Base-by-base conservation (phyloP, 2,329 filamentous ascomycete genomes). In the Cercospora nicotianae region DNA sequence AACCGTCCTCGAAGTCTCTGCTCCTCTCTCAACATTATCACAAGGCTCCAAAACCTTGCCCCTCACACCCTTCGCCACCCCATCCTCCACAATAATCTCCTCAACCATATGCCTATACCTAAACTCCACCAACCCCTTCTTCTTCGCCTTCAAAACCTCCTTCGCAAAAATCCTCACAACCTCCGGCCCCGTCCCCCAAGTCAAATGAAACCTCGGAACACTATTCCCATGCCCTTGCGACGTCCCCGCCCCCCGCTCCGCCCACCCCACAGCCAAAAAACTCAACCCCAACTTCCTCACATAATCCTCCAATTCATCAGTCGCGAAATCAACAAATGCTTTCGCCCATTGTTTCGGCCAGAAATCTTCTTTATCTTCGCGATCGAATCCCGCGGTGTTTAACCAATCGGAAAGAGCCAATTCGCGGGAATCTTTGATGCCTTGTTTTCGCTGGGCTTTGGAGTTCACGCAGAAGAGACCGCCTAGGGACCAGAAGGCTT, bases 131-230 rank as follows among this genome's bases (percentile, higher is more conserved):
- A 36, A 2, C 18, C 55, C 55, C 9, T 59, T 31, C 55, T 59
- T 59, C 31, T 59, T 20, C 55, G 55, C 55, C 12, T 20, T 13
- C 55, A 59, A 16, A 31, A 59, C 55, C 18, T 18, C 28, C 9
- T 59, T 20, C n/a, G 6, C 55, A 59, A 59, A 59, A 23, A 59
- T 59, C 55, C 55, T 59, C 28, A 59, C 2, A 9, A 59, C 55
- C 30, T 59, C 55, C 30, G 55, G 55, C 5, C 55, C 55, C 31
- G 55, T 59, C 5, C 55, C 55, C 55, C 55, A 59, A 12, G 55
- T 36, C 55, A 59, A 59, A 59, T 59, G 55, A 20, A 59, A 59
- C 18, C 55, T 33, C 55, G 55, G 55, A 31, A 59, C 55, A 59
- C 28, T 33, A 59, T 59, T 59, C 30, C 55, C 55, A 36, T 59